Conservation (phyloP, 257 asterid genomes). For the Lantana camara region DNA sequence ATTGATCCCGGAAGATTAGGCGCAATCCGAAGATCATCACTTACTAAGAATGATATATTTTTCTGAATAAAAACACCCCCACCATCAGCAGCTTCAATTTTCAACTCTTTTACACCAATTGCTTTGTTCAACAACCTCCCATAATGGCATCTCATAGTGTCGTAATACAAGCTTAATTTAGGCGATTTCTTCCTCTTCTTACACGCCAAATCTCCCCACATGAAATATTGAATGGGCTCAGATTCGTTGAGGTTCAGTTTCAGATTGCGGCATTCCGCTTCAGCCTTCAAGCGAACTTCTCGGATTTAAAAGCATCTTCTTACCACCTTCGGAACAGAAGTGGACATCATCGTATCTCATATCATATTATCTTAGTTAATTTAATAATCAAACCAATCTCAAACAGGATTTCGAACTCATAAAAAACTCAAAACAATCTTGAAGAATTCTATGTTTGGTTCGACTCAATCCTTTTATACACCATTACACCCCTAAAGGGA, state of each 20-base stretch:
- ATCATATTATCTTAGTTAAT: no score
- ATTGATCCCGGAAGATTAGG: no score
- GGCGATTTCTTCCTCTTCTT: no score
- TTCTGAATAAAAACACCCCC: not conserved
- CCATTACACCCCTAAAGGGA: no score
- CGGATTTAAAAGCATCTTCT: constrained; percentile 34
- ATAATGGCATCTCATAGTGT: not conserved
- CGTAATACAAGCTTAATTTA: not conserved
- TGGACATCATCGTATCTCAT: not conserved
- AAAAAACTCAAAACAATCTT: not conserved
- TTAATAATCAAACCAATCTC: no score
- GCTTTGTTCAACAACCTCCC: not conserved
- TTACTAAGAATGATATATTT: not conserved
- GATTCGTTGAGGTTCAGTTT: not conserved
- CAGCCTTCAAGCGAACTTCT: constrained; percentile 2
- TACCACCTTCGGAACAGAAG: constrained; percentile 6
- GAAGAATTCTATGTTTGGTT: no score
- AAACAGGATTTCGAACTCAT: no score
- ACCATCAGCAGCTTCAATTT: not conserved
- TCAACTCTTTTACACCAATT: no score
- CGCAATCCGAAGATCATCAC: constrained; percentile 10
- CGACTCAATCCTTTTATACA: no score
- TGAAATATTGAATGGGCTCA: not conserved
- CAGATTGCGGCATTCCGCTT: constrained; percentile 11
- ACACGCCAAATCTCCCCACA: not conserved